Evolutionary conservation across 345 rosid species (phyloP).

Genomic region (Populus tremula): DNA sequence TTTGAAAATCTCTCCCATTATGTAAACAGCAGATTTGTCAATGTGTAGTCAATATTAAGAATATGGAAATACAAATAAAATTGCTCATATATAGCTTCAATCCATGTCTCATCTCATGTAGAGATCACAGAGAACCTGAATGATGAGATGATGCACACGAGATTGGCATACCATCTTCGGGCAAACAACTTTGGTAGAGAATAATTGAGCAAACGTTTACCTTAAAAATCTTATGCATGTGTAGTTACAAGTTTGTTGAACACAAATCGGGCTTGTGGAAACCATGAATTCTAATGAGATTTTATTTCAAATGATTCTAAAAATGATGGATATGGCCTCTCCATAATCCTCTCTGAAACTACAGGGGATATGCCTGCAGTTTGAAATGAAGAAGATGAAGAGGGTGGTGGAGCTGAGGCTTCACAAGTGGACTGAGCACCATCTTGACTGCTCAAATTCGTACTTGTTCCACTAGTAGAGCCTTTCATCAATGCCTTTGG

Average conservation of each 20-base stretch:
- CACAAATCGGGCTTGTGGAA: not conserved
- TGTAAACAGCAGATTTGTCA: no score
- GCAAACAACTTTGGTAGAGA: no score
- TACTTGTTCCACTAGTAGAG: slow-evolving; percentile 33
- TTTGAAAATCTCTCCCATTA: no score
- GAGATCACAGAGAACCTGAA: no score
- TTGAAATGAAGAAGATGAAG: slow-evolving; percentile 31
- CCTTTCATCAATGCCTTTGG: slow-evolving; percentile 36
- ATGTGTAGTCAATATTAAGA: no score
- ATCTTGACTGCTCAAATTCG: slow-evolving; percentile 19
- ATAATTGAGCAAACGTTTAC: no score
- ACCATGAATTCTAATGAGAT: slow-evolving; percentile 5
- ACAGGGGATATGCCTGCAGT: slow-evolving; percentile 18
- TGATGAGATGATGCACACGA: no score
- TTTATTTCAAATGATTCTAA: not conserved
- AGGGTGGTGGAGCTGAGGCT: slow-evolving; percentile 35
- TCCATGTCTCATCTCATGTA: no score
- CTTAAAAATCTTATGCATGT: not conserved
- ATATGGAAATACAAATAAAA: no score
- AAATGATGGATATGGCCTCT: slow-evolving; percentile 24
- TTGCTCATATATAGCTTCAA: no score
- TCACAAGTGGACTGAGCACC: slow-evolving; percentile 31
- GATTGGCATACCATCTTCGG: no score
- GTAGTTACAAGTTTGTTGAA: not conserved
- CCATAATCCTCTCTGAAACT: slow-evolving; percentile 18